Conservation (phyloP, 2,329 filamentous ascomycete species). For the Phialemonium atrogriseum region DNA sequence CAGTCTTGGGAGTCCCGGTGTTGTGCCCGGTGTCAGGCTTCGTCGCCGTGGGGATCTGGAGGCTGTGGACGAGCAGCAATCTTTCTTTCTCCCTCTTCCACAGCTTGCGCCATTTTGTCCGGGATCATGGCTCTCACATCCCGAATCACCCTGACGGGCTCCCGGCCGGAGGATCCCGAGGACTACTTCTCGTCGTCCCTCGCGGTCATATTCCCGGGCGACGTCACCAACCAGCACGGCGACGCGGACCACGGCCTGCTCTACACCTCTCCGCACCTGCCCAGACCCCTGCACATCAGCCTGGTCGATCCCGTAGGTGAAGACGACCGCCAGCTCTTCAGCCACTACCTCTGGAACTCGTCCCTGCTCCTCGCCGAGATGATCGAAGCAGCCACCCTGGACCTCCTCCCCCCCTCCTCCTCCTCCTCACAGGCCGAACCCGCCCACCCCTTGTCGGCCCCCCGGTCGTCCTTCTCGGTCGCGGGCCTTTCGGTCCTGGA, state of each 20-base stretch:
- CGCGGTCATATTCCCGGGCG: conserved; percentile 59
- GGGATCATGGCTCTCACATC: conserved; percentile 37
- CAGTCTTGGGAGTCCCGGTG: no score
- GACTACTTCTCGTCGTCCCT: conserved; percentile 53
- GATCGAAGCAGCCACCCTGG: conserved; percentile 40
- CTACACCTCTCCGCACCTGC: conserved; percentile 48
- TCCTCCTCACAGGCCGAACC: background rate
- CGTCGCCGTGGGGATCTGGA: no score
- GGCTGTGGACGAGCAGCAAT: no score
- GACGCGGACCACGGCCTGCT: conserved; percentile 49
- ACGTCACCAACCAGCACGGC: conserved; percentile 58
- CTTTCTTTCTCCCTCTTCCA: no score
- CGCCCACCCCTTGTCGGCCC: conserved; percentile 7
- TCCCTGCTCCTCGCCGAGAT: conserved; percentile 46
- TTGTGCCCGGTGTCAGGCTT: no score
- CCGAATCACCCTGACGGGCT: conserved; percentile 31
- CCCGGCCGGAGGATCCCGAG: conserved; percentile 36
- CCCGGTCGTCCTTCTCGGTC: conserved; percentile 33
- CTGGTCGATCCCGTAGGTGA: conserved; percentile 42
- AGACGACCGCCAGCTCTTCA: conserved; percentile 52
- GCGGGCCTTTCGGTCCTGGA: conserved; percentile 48
- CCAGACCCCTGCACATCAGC: conserved; percentile 32
- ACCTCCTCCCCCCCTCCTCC: conserved; percentile 4
- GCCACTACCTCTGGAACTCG: conserved; percentile 69
- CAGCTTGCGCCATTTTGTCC: conserved; percentile 5